phyloP scores from a whole-genome alignment of 805 yeast genomes.

The Wickerhamiella australiensis region DNA sequence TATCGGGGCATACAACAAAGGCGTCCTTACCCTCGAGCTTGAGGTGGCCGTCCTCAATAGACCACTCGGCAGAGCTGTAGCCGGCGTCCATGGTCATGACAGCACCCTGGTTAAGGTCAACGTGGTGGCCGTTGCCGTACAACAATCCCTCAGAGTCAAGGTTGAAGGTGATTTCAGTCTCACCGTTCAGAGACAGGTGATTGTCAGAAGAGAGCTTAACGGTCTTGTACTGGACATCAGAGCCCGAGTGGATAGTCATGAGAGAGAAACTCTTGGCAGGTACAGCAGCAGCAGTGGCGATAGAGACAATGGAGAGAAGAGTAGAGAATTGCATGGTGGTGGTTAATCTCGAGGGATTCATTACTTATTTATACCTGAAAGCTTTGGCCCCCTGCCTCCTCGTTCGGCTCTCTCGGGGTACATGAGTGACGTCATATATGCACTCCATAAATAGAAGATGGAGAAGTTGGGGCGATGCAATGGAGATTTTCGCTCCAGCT shows the following conservation, averaged over 20 bases:
- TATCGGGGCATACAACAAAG: neutral
- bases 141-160: neutral
- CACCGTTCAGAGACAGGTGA: constrained; percentile 3
- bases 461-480: too few species aligned
- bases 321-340: constrained; percentile 1
- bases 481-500: too few species aligned
- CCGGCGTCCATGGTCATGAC: neutral
- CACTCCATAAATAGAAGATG: too few species aligned
- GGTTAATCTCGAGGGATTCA: too few species aligned
- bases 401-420: too few species aligned
- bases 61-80: neutral
- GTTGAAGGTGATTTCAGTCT: neutral
- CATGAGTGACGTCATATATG: too few species aligned
- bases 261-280: neutral
- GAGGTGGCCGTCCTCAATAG: neutral
- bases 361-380: too few species aligned
- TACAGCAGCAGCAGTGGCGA: neutral
- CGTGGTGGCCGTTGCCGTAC: neutral
- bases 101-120: neutral
- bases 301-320: neutral
- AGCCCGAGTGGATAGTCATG: constrained; percentile 7
- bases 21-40: neutral
- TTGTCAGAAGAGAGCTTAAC: constrained; percentile 3
- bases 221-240: neutral
- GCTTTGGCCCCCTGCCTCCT: too few species aligned